phyloP scores from a whole-genome alignment of 1,284 basidiomycete species.

The Cystobasidiaceae sp. region DNA sequence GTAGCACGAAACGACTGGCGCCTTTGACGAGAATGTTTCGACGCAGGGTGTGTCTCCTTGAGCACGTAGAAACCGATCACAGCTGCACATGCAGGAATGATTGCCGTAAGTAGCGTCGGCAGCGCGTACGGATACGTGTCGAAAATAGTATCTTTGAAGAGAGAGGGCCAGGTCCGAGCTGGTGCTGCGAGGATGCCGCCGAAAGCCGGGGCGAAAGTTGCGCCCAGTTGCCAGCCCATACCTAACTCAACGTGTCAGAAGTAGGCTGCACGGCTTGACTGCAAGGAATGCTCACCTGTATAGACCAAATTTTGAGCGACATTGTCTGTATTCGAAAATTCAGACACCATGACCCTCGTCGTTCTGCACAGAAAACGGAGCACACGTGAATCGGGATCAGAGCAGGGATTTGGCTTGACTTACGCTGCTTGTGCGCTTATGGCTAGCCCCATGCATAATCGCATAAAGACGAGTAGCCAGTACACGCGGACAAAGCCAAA shows the following conservation, averaged over 20 bases:
- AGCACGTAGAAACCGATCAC: not conserved
- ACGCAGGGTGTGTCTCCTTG: slow-evolving; percentile 1
- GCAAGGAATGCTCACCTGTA: not conserved
- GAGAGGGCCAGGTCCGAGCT: not conserved
- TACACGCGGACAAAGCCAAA: not conserved
- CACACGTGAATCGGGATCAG: not conserved
- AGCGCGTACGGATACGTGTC: slow-evolving; percentile 11
- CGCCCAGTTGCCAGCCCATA: not conserved
- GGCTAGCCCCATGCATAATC: not conserved
- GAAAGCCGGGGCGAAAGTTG: not conserved
- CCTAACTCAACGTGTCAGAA: not conserved
- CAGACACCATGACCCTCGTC: slow-evolving; percentile 7
- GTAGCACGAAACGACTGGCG: not conserved
- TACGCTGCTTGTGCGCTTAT: not conserved
- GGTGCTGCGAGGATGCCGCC: not conserved
- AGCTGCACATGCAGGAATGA: not conserved
- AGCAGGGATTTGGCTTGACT: not conserved
- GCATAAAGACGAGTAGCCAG: not conserved
- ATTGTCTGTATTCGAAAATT: not conserved
- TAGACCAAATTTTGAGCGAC: not conserved
- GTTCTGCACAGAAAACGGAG: not conserved
- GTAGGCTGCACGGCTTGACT: not conserved
- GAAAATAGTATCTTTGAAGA: not conserved
- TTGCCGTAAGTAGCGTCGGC: not conserved
- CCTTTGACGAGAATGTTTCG: not conserved